Base-by-base conservation (phyloP, 441 rosid species). In the Euphorbia corollata region DNA sequence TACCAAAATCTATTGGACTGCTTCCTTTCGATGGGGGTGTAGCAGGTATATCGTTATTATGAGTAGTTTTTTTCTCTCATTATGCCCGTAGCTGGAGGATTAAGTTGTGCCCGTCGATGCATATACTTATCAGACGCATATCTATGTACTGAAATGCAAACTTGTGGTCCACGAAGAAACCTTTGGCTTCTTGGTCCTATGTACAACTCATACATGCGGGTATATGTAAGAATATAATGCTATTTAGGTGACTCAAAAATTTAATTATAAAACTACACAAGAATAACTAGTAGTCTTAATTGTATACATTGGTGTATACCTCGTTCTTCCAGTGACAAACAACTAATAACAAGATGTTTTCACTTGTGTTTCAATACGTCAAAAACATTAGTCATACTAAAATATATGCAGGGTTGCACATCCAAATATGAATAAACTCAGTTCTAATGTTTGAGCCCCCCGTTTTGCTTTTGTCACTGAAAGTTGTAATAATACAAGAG, bases 21-120 rank as follows among this genome's bases (percentile, higher is more conserved):
- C 98, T 95, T 68, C 91, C 96, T 75, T 95, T 90, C 59, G 98
- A 95, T 83, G 94, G 92, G 67, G 97, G 99, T 61, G 90, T 95
- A 45, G 70, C 97, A 82, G 99, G 99, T 95, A 77, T 4, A 41
- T 32, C 32, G 38, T 34, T n/a, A 9, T 39, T 8, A 45, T 65
- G 39, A 12, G 39, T 41, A 41, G 8, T 47, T 11, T 39, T 57
- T 43, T 51, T 51, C 20, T 61, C 36, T 69, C 24, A 12, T 59
- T 61, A 8, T 23, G n/a, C 3, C 9, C 47, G 59, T 18, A 34
- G 39, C 59, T 34, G 61, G 61, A 55, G 34, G 59, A 15, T 41
- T 39, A 24, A 60, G 23, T 24, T 15, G 10, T 53, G 51, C 8
- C 10, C 47, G 48, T 65, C 18, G n/a, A 23, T 22, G 18, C n/a